A percentile compares a stretch with the other conserved stretches of the same genome.
Conservation (phyloP, 768 basidiomycete species). For the Lactifluus volemus region DNA sequence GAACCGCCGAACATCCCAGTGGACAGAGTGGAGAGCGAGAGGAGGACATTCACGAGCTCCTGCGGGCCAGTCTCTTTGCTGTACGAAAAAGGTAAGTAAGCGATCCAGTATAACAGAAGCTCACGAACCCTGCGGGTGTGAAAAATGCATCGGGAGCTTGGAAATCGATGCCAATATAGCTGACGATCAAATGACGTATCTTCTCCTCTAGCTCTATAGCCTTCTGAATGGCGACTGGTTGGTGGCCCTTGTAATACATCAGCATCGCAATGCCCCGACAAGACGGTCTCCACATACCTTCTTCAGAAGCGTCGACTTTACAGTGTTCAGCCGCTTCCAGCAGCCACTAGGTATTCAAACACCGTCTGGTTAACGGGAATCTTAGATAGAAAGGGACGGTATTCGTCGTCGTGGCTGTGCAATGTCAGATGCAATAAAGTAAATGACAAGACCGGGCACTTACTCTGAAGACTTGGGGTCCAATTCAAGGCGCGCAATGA, state of each 20-base stretch:
- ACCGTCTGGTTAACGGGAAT: slow-evolving; percentile 70
- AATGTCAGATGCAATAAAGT: neutral
- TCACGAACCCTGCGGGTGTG: slow-evolving; percentile 64
- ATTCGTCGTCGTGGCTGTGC: slow-evolving; percentile 65
- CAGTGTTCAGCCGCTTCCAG: slow-evolving; percentile 79
- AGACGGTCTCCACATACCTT: slow-evolving; percentile 38
- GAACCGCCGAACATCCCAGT: slow-evolving; percentile 51
- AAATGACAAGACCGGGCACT: slow-evolving; percentile 11
- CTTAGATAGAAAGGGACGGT: slow-evolving; percentile 62
- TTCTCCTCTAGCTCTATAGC: slow-evolving; percentile 64
- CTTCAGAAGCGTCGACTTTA: slow-evolving; percentile 46
- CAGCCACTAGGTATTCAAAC: slow-evolving; percentile 87
- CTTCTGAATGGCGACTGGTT: slow-evolving; percentile 50
- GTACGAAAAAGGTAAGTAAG: neutral
- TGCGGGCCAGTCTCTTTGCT: slow-evolving; percentile 67
- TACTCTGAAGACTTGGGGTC: slow-evolving; percentile 12
- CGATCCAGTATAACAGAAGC: neutral
- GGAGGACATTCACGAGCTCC: slow-evolving; percentile 76
- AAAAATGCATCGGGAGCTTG: slow-evolving; percentile 96
- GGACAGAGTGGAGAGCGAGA: slow-evolving; percentile 62
- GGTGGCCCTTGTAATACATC: slow-evolving; percentile 40
- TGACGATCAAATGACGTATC: slow-evolving; percentile 73
- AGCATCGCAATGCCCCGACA: neutral
- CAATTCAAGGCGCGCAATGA: slow-evolving; percentile 18
- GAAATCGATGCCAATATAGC: slow-evolving; percentile 79